phyloP scores from a whole-genome alignment of 495 filamentous ascomycete genomes.

The Penicillium odoratum region DNA sequence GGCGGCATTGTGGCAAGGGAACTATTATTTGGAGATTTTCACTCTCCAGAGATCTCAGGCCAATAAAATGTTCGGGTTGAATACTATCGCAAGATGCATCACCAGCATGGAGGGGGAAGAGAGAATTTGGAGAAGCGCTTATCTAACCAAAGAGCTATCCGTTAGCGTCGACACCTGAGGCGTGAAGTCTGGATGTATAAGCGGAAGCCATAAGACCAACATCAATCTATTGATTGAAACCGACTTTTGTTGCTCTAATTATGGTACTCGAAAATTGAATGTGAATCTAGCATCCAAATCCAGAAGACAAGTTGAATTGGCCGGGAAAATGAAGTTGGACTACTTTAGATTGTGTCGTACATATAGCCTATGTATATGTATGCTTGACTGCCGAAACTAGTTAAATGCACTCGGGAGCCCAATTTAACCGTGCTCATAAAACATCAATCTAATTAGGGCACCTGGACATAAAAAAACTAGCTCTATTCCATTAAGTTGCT shows the following conservation, averaged over 20 bases:
- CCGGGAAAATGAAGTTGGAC: too few species aligned
- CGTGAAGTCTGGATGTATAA: background rate
- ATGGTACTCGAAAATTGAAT: too few species aligned
- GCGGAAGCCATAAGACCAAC: background rate
- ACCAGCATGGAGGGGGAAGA: constrained; percentile 26
- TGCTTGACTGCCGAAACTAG: too few species aligned
- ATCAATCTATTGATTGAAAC: background rate
- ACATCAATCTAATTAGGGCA: too few species aligned
- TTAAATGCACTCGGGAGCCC: too few species aligned
- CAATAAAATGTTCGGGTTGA: constrained; percentile 9
- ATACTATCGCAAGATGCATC: constrained; percentile 8
- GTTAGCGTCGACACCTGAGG: constrained; percentile 21
- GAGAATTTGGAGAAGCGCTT: constrained; percentile 32
- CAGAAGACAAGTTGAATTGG: too few species aligned
- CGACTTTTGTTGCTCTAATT: too few species aligned
- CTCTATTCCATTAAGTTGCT: background rate
- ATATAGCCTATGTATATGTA: too few species aligned
- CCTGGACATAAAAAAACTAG: background rate
- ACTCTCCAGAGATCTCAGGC: constrained; percentile 10
- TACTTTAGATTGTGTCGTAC: too few species aligned
- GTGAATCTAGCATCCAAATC: too few species aligned
- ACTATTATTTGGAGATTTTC: constrained; percentile 1
- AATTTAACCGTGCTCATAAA: too few species aligned
- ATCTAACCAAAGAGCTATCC: constrained; percentile 27
- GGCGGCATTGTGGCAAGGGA: constrained; percentile 28